Conservation (phyloP, 2,329 filamentous ascomycete genomes). For the Ophiostoma tasmaniense region DNA sequence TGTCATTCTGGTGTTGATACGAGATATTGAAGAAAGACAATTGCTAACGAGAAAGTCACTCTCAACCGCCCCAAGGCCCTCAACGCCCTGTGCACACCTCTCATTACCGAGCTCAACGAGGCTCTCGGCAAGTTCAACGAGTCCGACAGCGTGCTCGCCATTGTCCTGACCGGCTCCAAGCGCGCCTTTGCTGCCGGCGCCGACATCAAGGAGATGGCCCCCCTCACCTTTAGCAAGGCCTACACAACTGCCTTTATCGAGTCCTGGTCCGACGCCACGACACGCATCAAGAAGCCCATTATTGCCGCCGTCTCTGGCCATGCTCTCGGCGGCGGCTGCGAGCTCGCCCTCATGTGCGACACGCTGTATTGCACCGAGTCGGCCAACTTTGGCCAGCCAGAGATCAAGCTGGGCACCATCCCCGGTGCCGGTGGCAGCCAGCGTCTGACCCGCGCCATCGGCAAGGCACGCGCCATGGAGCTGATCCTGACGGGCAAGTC, state of each 20-base stretch:
- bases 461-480: slow-evolving; percentile 85
- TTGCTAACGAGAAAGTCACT: slow-evolving; percentile 54
- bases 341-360: slow-evolving; percentile 96
- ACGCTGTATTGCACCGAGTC: slow-evolving; percentile 73
- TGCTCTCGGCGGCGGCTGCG: slow-evolving; percentile 89
- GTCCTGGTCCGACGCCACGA: slow-evolving; percentile 80
- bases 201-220: slow-evolving; percentile 98
- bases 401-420: slow-evolving; percentile 90
- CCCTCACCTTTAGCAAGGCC: slow-evolving; percentile 77
- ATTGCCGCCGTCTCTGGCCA: slow-evolving; percentile 92
- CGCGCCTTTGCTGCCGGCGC: slow-evolving; percentile 92
- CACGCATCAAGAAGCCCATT: slow-evolving; percentile 81
- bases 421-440: slow-evolving; percentile 90
- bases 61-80: slow-evolving; percentile 90
- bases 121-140: slow-evolving; percentile 63
- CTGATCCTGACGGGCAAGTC: slow-evolving; percentile 78
- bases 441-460: slow-evolving; percentile 71
- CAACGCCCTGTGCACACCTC: slow-evolving; percentile 84
- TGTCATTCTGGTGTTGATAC: slow-evolving; percentile 19
- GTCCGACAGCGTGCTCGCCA: slow-evolving; percentile 61
- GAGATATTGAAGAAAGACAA: neutral
- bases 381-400: slow-evolving; percentile 92
- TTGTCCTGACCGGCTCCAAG: slow-evolving; percentile 79
- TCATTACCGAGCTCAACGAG: slow-evolving; percentile 82
- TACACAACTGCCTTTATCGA: slow-evolving; percentile 93